Conservation (phyloP, 805 yeast species). For the Debaryomyces prosopidis region DNA sequence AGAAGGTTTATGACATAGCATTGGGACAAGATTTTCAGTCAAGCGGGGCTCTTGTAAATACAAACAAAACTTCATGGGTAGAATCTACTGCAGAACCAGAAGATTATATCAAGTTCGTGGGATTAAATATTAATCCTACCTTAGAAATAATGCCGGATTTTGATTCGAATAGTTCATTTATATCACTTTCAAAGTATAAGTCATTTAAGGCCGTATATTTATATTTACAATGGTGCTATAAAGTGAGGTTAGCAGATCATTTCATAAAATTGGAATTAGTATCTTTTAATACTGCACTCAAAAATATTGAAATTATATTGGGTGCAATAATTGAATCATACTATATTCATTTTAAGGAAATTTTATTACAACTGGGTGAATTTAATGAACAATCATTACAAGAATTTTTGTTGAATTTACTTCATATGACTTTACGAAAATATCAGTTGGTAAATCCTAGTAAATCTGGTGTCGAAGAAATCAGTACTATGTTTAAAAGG, state of each 20-base stretch:
- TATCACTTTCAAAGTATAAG: slow-evolving; percentile 8
- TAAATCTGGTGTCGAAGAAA: slow-evolving; percentile 2
- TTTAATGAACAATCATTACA: slow-evolving; percentile 9
- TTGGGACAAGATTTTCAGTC: slow-evolving; percentile 18
- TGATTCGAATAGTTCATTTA: slow-evolving; percentile 5
- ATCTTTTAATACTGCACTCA: slow-evolving; percentile 10
- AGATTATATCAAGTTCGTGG: slow-evolving; percentile 25
- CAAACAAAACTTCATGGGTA: slow-evolving; percentile 24
- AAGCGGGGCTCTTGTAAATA: slow-evolving; percentile 38
- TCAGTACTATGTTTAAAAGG: slow-evolving; percentile 10
- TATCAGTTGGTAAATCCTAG: slow-evolving; percentile 12
- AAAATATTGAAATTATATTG: slow-evolving; percentile 12
- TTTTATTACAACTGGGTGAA: slow-evolving; percentile 5
- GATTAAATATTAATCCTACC: slow-evolving; percentile 25
- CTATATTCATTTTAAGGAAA: slow-evolving; percentile 2
- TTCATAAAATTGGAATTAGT: slow-evolving; percentile 17
- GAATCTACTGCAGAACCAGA: slow-evolving; percentile 7
- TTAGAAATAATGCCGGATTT: slow-evolving; percentile 17
- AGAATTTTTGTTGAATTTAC: slow-evolving; percentile 12
- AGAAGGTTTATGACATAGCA: slow-evolving; percentile 16
- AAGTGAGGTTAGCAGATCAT: slow-evolving; percentile 17
- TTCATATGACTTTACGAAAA: slow-evolving; percentile 11
- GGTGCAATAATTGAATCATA: slow-evolving; percentile 11
- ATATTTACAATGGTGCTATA: slow-evolving; percentile 23
- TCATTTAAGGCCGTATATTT: slow-evolving; percentile 21